Conservation (phyloP, 2,329 filamentous ascomycete genomes). For the Colletotrichum navitas region DNA sequence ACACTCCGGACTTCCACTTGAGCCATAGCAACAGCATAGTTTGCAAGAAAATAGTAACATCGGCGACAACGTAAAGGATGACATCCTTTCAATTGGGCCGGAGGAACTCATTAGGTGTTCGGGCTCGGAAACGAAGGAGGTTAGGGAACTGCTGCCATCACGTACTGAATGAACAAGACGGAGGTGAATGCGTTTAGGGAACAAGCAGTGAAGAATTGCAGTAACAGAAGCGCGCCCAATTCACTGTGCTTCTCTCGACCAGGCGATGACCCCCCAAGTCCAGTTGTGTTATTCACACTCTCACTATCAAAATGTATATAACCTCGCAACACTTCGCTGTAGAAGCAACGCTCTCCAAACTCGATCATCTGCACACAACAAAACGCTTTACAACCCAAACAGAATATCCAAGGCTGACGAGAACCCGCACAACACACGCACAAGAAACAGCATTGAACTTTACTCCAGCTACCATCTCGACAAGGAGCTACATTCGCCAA, state of each 20-base stretch:
- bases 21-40: not conserved
- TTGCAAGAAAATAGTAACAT: not conserved
- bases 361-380: not conserved
- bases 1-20: too few relatives aligned
- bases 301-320: not conserved
- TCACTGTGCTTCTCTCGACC: not conserved
- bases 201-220: not conserved
- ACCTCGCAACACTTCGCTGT: not conserved
- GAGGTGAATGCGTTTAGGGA: not conserved
- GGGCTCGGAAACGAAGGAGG: too few relatives aligned
- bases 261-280: rapidly evolving
- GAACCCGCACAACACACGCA: not conserved
- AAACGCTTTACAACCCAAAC: not conserved
- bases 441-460: not conserved
- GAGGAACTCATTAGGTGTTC: not conserved
- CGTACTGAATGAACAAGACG: not conserved
- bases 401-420: not conserved
- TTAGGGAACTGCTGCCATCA: not conserved
- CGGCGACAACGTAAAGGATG: not conserved
- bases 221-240: too few relatives aligned
- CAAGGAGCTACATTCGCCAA: not conserved
- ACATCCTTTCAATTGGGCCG: not conserved
- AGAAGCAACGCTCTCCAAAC: not conserved
- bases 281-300: not conserved
- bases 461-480: not conserved